These are phyloP conservation scores for Xanthoparmelia taractica DNA, from an alignment of 495 filamentous ascomycete genomes.

Conservation along the genomic window DNA sequence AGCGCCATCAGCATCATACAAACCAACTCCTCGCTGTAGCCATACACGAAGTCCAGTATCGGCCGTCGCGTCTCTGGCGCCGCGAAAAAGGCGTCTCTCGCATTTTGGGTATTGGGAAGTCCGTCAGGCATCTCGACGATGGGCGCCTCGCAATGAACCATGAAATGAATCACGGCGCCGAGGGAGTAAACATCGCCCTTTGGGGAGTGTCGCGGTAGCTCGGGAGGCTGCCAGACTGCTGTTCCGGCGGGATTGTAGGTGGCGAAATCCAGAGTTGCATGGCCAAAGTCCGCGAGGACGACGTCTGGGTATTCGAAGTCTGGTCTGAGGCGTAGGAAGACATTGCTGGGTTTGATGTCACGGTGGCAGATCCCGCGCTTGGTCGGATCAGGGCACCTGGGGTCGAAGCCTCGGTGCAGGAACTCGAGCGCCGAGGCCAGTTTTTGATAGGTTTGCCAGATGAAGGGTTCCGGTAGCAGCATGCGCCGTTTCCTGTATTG, in stretches of 20 bases:
- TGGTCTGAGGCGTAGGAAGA: constrained; percentile 61
- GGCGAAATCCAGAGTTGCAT: constrained; percentile 76
- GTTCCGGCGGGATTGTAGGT: constrained; percentile 81
- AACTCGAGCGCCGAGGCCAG: constrained; percentile 90
- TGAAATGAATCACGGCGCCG: constrained; percentile 38
- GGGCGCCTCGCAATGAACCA: constrained; percentile 6
- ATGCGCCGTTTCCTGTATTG: constrained; percentile 51
- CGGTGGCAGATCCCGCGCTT: constrained; percentile 68
- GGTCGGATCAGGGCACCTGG: constrained; percentile 24
- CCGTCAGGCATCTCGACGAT: neutral
- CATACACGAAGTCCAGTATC: neutral
- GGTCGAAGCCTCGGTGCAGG: constrained; percentile 58
- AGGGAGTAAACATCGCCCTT: constrained; percentile 93
- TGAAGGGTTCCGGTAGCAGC: constrained; percentile 92
- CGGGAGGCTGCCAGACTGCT: constrained; percentile 84
- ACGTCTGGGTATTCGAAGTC: constrained; percentile 14
- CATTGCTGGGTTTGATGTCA: constrained; percentile 97
- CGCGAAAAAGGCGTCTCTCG: neutral
- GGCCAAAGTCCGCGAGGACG: constrained; percentile 84
- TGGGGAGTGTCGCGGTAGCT: constrained; percentile 74
- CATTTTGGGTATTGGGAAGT: neutral
- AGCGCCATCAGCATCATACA: constrained; percentile 10
- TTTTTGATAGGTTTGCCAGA: constrained; percentile 91
- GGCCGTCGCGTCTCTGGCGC: constrained; percentile 1
- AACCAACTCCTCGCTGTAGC: constrained; percentile 1